phyloP scores from a whole-genome alignment of 148 eudicot species.

The Rhododendron griersonianum region DNA sequence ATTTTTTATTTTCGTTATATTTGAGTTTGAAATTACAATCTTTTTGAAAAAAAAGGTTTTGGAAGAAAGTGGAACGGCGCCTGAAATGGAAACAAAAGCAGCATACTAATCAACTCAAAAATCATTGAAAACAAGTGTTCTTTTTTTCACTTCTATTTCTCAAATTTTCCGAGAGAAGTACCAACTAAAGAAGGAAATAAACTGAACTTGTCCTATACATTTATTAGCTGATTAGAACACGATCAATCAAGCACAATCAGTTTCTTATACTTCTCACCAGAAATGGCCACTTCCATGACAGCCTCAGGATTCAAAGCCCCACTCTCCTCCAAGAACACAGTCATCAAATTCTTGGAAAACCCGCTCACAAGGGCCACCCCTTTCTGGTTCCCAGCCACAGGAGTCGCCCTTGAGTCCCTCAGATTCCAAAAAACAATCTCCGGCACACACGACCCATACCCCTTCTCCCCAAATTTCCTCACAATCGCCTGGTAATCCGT shows the following conservation, averaged over 20 bases:
- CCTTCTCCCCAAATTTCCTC: constrained; percentile 24
- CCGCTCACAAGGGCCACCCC: constrained; percentile 40
- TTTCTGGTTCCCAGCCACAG: constrained; percentile 13
- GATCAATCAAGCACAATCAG: constrained; percentile 29
- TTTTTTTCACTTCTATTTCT: neutral
- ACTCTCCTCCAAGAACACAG: constrained; percentile 24
- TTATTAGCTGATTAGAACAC: neutral
- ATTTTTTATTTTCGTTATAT: too few relatives aligned
- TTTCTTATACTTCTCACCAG: constrained; percentile 25
- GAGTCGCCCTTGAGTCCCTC: constrained; percentile 22
- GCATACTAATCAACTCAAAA: neutral
- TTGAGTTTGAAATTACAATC: too few relatives aligned
- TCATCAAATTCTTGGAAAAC: constrained; percentile 31
- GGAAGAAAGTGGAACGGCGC: too few relatives aligned
- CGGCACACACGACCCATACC: constrained; percentile 12
- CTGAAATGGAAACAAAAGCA: neutral
- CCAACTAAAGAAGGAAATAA: neutral
- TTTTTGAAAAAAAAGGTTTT: too few relatives aligned
- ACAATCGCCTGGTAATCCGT: constrained; percentile 26
- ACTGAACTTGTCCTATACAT: neutral
- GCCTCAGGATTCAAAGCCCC: constrained; percentile 15
- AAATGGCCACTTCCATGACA: constrained; percentile 29
- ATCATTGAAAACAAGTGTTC: neutral
- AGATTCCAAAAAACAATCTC: constrained; percentile 38
- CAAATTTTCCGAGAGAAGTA: neutral